Base-by-base conservation (phyloP, 768 basidiomycete genomes). In the Multifurca ochricompacta region DNA sequence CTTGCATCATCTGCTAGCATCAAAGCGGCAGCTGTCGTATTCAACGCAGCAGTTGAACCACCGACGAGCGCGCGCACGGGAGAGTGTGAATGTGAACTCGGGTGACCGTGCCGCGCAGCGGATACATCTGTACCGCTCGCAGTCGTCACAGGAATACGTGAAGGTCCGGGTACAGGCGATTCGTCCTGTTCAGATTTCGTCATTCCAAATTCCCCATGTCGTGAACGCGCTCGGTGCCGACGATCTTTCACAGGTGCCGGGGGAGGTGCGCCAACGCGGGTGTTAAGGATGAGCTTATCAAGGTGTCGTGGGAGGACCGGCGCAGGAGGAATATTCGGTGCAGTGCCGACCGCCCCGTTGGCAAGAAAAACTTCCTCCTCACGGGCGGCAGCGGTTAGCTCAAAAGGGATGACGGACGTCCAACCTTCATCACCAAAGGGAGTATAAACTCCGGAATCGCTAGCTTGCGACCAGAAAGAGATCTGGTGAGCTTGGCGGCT, bases 251-350 rank as follows among this genome's bases (percentile, higher is more conserved):
- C 37, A 23, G 44, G 54, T 30, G 43, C 19, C 18, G 30, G 27
- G 28, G 54, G 16, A 53, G 58, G 45, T 3, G 75, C 64, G 63
- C 66, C 53, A 61, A 68, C 30, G 44, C 68, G 62, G 62, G 68
- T 66, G 54, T 98, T 98, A 57, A 99, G 70, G 54, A 97, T 96
- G 45, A 96, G 83, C 64, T 92, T 93, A 65, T 98, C 94, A 37
- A 99, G 73, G 64, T 97, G 91, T 1, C 93, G 73, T 0, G 96
- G 96, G 40, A 98, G 76, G 1, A 77, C 73, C 1, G 96, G 93
- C 2, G 96, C 93, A 19, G 85, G 83, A 2, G 93, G 93, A 56
- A 94, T 86, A 60, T 82, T 81, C 16, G 91, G 88, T 1, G 83
- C 79, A 10, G 85, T 81, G 30, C 75, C 72, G 8, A 25, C 39